These are phyloP conservation scores for Neckera pumila DNA, from an alignment of 225 moss, liverwort and hornwort genomes.

Conservation along the genomic window DNA sequence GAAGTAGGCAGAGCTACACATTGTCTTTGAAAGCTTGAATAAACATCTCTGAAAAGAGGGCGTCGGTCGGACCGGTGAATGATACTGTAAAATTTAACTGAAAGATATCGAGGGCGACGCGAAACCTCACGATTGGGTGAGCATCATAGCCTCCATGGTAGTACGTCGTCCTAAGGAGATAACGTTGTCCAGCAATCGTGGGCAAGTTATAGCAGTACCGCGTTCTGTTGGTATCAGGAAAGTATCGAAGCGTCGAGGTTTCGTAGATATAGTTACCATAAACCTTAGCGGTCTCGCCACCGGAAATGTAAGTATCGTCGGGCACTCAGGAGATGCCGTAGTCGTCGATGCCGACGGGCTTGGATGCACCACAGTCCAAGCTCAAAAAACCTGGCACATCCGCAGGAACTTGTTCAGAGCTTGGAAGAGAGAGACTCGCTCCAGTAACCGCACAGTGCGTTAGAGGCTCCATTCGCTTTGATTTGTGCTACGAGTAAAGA, in stretches of 20 bases:
- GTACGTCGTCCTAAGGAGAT: not conserved
- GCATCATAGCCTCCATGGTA: not conserved
- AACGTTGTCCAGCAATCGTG: constrained; percentile 1
- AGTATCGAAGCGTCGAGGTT: constrained; percentile 7
- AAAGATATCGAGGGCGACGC: not conserved
- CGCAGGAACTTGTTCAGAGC: not conserved
- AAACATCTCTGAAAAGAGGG: accelerated
- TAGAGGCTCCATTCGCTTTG: not conserved
- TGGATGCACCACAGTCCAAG: constrained; percentile 7
- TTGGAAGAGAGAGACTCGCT: not conserved
- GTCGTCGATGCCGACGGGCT: not conserved
- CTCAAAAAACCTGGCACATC: constrained; percentile 12
- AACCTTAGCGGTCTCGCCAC: not conserved
- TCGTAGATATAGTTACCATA: not conserved
- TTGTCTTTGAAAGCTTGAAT: not conserved
- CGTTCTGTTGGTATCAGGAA: not conserved
- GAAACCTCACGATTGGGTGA: not conserved
- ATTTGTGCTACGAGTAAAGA: not conserved
- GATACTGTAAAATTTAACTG: not conserved
- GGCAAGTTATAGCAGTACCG: constrained; percentile 19
- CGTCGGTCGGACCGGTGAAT: not conserved
- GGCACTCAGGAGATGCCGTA: not conserved
- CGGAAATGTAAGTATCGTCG: constrained; percentile 7
- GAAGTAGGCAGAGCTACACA: constrained; percentile 3
- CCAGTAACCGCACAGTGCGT: not conserved